A percentile compares a stretch with the other conserved stretches of the same genome.
Evolutionary conservation across 495 filamentous ascomycete genomes (phyloP).

Genomic region (Saxophila tyrrhenica): DNA sequence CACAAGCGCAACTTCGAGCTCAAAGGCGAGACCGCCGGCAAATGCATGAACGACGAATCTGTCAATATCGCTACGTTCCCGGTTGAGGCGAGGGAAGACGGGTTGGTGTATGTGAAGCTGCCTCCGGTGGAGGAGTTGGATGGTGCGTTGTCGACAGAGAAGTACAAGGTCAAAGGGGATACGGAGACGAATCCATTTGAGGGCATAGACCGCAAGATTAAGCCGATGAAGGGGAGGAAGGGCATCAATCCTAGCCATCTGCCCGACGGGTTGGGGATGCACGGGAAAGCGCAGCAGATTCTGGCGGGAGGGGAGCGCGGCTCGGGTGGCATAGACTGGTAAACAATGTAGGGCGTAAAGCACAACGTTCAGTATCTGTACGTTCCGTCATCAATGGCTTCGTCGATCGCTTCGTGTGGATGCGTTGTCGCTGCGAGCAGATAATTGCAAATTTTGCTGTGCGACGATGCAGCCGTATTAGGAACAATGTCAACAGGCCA

Average conservation of each 20-base stretch:
- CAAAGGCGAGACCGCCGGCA: slow-evolving; percentile 52
- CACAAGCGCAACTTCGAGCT: slow-evolving; percentile 91
- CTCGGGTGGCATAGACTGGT: slow-evolving; percentile 59
- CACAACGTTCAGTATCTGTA: background rate
- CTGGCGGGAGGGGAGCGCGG: slow-evolving; percentile 37
- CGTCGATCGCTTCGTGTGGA: no score
- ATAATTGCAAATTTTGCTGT: no score
- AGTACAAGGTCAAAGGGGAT: slow-evolving; percentile 71
- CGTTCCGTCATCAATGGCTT: no score
- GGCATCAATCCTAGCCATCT: slow-evolving; percentile 37
- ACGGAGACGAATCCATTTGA: slow-evolving; percentile 44
- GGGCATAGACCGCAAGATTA: slow-evolving; percentile 56
- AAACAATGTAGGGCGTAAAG: background rate
- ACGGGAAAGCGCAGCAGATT: slow-evolving; percentile 35
- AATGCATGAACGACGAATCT: slow-evolving; percentile 63
- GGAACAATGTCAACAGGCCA: no score
- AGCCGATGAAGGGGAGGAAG: slow-evolving; percentile 45
- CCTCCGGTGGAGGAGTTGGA: slow-evolving; percentile 82
- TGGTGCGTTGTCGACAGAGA: slow-evolving; percentile 63
- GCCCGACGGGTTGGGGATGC: slow-evolving; percentile 32
- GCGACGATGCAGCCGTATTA: no score
- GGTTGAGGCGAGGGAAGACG: slow-evolving; percentile 66
- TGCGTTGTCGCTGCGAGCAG: no score
- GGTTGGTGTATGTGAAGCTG: slow-evolving; percentile 75
- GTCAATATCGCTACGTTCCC: slow-evolving; percentile 82